Base-by-base conservation (phyloP, 2,329 filamentous ascomycete species). In the Venturia asperata region DNA sequence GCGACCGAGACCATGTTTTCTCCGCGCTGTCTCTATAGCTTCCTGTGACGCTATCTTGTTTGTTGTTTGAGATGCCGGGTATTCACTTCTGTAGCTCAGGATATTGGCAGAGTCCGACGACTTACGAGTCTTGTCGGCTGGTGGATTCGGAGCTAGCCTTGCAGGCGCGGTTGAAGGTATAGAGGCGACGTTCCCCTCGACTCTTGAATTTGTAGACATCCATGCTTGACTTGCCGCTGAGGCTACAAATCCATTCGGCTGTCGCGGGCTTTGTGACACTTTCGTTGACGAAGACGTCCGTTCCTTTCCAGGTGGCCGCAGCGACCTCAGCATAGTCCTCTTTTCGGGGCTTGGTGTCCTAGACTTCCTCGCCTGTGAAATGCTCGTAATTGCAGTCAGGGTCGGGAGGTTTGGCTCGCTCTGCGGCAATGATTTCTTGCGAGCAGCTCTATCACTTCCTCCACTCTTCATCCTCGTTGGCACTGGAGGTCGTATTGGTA, bases 151-250 rank as follows among this genome's bases (percentile, higher is more conserved):
- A 37, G 52, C 30, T 9, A 37, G 52, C 21, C 42, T 61, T 42
- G 60, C 13, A 27, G 6, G 24, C 43, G 60, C 15, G 45, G n/a
- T 13, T 13, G 17, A 4, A 61, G 60, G 39, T n/a, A 21, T 42
- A 19, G 60, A 42, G 27, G 13, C 37, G 37, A n/a, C 17, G 19
- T 39, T 61, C 5, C 60, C 37, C n/a, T 61, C 60, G 3, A 39
- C 7, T 42, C 10, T 61, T 5, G 42, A 21, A 39, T n/a, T 45
- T 43, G 60, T 45, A n/a, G 60, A 61, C n/a, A 27, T 72, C 84
- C 85, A 88, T n/a, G 85, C 85, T 66, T 86, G 78, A 3, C 84
- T 84, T 2, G 85, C 85, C 3, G 85, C 85, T 70, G 83, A 85
- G 21, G 85, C 83, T 24, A 85, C 84, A 66, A 83, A 82, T 45